A percentile compares a stretch with the other conserved stretches of the same genome.
phyloP scores from a whole-genome alignment of 1,284 basidiomycete species.

The Melampsora americana region DNA sequence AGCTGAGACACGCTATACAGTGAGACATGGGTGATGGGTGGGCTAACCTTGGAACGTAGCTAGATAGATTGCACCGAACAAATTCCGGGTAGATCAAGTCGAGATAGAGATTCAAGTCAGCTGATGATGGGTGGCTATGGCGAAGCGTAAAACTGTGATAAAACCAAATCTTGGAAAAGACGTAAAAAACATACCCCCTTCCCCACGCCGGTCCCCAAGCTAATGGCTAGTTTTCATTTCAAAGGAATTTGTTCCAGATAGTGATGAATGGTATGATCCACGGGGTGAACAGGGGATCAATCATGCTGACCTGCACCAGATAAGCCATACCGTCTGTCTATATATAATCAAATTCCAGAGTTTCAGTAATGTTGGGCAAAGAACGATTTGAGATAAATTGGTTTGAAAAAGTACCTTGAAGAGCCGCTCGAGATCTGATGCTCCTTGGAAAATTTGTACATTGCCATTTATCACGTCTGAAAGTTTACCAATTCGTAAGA shows the following conservation, averaged over 20 bases:
- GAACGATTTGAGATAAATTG: not conserved
- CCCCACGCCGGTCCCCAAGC: constrained; percentile 39
- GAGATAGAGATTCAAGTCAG: not conserved
- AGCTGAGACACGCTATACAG: not conserved
- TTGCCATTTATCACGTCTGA: constrained; percentile 23
- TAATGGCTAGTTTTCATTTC: constrained; percentile 9
- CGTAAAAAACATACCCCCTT: constrained; percentile 9
- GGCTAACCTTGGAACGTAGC: constrained; percentile 31
- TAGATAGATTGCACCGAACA: not conserved
- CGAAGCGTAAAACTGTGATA: not conserved
- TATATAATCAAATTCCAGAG: not conserved
- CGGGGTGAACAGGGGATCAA: not conserved
- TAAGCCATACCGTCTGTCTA: constrained; percentile 35
- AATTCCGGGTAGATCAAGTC: not conserved
- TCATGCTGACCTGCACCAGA: constrained; percentile 21
- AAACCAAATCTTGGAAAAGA: not conserved
- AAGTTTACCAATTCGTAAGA: not conserved
- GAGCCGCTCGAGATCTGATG: constrained; percentile 31
- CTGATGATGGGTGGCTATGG: not conserved
- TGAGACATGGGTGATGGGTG: not conserved
- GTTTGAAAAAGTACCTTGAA: constrained; percentile 3
- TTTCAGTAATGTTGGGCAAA: not conserved
- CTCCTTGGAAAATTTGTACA: constrained; percentile 36
- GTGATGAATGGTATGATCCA: not conserved
- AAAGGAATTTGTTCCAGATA: not conserved